Evolutionary conservation across 2,329 filamentous ascomycete genomes (phyloP).

Genomic region (Fusarium sp.): DNA sequence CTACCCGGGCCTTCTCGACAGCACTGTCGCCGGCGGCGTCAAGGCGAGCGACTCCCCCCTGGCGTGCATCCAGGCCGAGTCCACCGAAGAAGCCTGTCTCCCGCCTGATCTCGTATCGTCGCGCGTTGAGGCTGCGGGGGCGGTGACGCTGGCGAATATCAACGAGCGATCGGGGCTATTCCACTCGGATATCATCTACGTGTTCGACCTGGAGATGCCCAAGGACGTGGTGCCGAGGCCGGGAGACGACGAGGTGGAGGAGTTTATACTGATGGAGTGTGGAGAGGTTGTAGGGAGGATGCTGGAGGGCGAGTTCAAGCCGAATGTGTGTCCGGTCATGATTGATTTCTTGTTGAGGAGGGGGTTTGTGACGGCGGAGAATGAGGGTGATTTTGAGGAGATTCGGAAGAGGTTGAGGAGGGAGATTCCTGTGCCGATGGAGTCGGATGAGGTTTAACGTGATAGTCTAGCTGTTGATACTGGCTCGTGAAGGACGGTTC

Average conservation of each 20-base stretch:
- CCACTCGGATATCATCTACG: conserved; percentile 64
- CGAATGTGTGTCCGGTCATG: conserved; percentile 81
- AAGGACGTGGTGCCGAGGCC: conserved; percentile 70
- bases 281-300: conserved; percentile 69
- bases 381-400: conserved; percentile 77
- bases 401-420: conserved; percentile 64
- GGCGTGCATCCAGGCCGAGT: conserved; percentile 76
- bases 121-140: conserved; percentile 45
- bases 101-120: conserved; percentile 43
- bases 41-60: conserved; percentile 73
- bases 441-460: conserved; percentile 32
- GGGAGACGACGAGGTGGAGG: conserved; percentile 81
- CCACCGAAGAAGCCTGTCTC: conserved; percentile 74
- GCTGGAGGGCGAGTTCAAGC: conserved; percentile 79
- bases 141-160: conserved; percentile 51
- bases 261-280: conserved; percentile 75
- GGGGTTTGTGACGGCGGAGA: conserved; percentile 76
- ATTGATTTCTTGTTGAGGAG: conserved; percentile 86
- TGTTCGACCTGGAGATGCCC: conserved; percentile 79
- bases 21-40: conserved; percentile 82
- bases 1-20: conserved; percentile 80
- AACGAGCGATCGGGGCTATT: conserved; percentile 44
- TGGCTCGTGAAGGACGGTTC: no score
- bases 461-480: no score
- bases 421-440: conserved; percentile 55